Evolutionary conservation across 106 monocot species (phyloP), one percentile per base, ranked within the genome.

Genomic region (Dendrobium huoshanense): DNA sequence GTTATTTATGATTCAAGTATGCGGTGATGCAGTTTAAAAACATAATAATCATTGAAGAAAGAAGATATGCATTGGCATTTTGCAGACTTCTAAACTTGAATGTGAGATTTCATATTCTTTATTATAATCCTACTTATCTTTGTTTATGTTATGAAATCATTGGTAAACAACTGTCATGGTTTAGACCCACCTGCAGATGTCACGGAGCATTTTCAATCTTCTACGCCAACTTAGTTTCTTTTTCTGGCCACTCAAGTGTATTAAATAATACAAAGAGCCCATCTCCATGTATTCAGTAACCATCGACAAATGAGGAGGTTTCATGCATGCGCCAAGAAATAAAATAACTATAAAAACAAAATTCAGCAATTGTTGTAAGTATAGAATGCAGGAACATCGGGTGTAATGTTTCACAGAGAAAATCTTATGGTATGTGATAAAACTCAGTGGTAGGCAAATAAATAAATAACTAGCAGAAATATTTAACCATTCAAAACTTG

Each of bases 251-350:
- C 93, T 99, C 84, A 87, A 93, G 76, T 99, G 99, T 80, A 99
- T 95, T 18, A 99, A 82, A 85, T 95, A 93, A 84, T 99, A 99
- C 81, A 99, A 86, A 59, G 99, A 99, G 70, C 99, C 95, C 99
- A 89, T 93, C 82, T 99, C 99, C 95, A 99, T 99, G 88, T 95
- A 99, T 56, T 99, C 99, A 24, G 99, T 99, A 80, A 95, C 87
- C 93, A 99, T 91, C 43, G 99, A 99, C 77, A 99, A 83, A 83
- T 99, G 87, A 59, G 99, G 95, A 75, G 99, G 99, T 74, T 76
- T 91, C 88, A 95, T 91, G 81, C 99, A 95, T 54, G 93, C 92
- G 10, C 95, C 95, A 73, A 99, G 93, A 79, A 99, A 99, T 79
- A 99, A 87, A 77, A 95, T 99, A 81, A 99, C 99, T 96, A 90